Evolutionary conservation across 768 basidiomycete genomes (phyloP), one percentile per base, ranked within the genome.

Genomic region (Tylopilus balloui): DNA sequence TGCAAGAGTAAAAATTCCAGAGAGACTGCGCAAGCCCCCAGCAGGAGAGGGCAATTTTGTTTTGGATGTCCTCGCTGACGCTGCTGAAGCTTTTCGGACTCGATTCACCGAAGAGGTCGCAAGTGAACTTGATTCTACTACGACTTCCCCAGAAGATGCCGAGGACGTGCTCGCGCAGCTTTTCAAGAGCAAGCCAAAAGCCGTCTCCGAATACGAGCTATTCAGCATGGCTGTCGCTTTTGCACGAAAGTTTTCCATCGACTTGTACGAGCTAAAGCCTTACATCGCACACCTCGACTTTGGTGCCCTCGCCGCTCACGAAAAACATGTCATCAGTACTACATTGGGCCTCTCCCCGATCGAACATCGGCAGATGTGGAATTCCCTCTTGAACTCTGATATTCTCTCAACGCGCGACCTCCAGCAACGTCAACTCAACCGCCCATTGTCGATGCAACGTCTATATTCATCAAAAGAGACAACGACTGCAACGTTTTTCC

Each of bases 131-230:
- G 59, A 46, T n/a, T 48, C 59, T 20, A 38, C 53, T 3, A 56
- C 68, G 0, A 60, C 70, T 25, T 41, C 54, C 6, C 71, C 71
- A 13, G 73, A 72, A 9, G 80, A 72, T 0, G 48, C 58, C 2
- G 66, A 69, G 21, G 63, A 71, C 4, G 59, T 80, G 4, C 64
- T 84, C 1, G 47, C 58, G 21, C 68, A 71, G 6, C 68, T 86
- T 6, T 66, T 85, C 28, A 72, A 74, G 23, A 78, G 72, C 37
- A 64, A 76, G 40, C 78, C 79, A 38, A 73, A 72, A 25, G 75
- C 81, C 1, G 40, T 83, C 1, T 80, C 84, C 0, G 84, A 86
- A 61, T 86, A 75, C 42, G 81, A 81, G 58, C 56, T 83, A 1
- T 76, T 83, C 61, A 76, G 73, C 38, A 67, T 82, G 47, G 76